Evolutionary conservation across 768 basidiomycete species (phyloP).

Genomic region (Psilocybe azurescens): DNA sequence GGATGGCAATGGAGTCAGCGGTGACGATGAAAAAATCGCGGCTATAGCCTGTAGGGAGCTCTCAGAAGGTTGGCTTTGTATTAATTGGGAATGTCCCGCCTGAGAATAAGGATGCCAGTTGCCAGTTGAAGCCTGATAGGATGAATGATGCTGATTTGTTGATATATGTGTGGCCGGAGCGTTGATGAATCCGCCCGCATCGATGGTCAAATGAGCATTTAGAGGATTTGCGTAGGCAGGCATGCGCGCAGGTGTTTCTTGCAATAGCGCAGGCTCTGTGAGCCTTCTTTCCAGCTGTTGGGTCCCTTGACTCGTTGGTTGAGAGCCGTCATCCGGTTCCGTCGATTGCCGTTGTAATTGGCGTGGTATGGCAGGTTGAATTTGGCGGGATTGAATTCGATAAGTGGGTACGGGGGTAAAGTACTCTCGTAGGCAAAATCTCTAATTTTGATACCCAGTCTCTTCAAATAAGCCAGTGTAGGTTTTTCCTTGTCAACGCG

Average conservation of each 20-base stretch:
- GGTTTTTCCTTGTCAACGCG: conserved; percentile 52
- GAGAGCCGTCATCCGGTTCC: conserved; percentile 29
- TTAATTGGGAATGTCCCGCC: too few relatives aligned
- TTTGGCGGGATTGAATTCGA: conserved; percentile 50
- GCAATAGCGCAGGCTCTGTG: conserved; percentile 37
- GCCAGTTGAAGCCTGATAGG: too few relatives aligned
- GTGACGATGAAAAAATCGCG: background rate
- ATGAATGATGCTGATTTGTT: too few relatives aligned
- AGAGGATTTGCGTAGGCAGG: conserved; percentile 22
- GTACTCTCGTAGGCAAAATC: conserved; percentile 76
- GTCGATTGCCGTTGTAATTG: conserved; percentile 40
- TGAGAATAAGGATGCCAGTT: too few relatives aligned
- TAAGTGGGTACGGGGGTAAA: conserved; percentile 65
- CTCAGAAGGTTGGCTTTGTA: too few relatives aligned
- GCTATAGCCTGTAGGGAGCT: too few relatives aligned
- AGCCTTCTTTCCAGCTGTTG: conserved; percentile 32
- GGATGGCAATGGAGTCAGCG: background rate
- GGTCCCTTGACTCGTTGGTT: conserved; percentile 23
- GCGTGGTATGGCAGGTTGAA: conserved; percentile 45
- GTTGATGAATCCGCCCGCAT: too few relatives aligned
- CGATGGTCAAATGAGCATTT: too few relatives aligned
- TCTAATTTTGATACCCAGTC: conserved; percentile 50
- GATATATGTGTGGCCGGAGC: too few relatives aligned
- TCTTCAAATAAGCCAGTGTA: conserved; percentile 48
- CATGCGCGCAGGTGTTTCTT: conserved; percentile 23